Evolutionary conservation across 1,139 yeast species (phyloP).

Genomic region (Diutina rugosa): DNA sequence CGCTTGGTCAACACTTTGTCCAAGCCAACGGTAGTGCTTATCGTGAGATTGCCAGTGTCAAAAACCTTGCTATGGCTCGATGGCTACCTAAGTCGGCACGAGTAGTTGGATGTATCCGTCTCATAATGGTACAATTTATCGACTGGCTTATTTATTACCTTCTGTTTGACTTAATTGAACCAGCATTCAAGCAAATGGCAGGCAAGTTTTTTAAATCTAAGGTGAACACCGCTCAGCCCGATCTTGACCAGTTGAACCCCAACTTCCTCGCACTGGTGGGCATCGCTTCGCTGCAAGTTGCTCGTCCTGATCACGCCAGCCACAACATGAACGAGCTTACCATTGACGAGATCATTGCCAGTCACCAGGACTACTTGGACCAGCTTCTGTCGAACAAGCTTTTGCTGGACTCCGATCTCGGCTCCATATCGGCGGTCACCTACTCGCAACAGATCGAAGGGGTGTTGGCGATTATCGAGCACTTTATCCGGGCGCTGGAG

Average conservation of each 20-base stretch:
- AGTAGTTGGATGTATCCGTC: conserved; percentile 31
- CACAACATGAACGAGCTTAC: conserved; percentile 17
- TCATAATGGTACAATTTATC: conserved; percentile 32
- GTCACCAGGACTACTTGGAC: conserved; percentile 28
- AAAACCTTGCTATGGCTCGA: conserved; percentile 6
- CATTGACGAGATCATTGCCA: conserved; percentile 33
- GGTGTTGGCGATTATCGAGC: conserved; percentile 26
- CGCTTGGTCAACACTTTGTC: background rate
- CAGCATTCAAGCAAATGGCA: conserved; percentile 20
- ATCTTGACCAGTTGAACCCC: conserved; percentile 5
- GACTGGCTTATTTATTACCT: conserved; percentile 29
- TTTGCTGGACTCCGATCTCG: conserved; percentile 19
- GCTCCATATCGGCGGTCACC: conserved; percentile 24
- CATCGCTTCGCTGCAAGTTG: background rate
- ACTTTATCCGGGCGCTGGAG: conserved; percentile 30
- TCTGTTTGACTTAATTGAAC: conserved; percentile 35
- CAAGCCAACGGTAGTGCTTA: too few species aligned
- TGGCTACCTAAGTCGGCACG: conserved; percentile 23
- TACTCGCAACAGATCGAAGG: conserved; percentile 34
- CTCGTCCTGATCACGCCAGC: background rate
- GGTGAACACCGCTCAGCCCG: background rate
- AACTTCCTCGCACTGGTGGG: conserved; percentile 4
- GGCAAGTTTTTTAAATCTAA: conserved; percentile 12
- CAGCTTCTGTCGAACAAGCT: conserved; percentile 28
- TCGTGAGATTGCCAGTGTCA: background rate